Evolutionary conservation across 2,329 filamentous ascomycete species (phyloP).

Genomic region (Curvularia eragrostidis): DNA sequence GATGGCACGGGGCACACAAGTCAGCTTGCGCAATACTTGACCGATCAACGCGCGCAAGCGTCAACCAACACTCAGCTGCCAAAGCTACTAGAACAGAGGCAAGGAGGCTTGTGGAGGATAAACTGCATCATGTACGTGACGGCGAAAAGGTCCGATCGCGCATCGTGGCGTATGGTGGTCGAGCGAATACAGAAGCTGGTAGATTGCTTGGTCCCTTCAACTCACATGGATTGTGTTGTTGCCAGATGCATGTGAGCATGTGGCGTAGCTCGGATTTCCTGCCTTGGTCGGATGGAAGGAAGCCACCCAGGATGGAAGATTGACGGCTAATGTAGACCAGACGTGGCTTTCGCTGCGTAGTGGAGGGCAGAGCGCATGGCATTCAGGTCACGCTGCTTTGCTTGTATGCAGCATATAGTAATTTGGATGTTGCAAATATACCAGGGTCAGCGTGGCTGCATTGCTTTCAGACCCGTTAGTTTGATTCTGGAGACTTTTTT

Average conservation of each 20-base stretch:
- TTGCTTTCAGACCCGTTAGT: constrained; percentile 8
- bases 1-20: constrained; percentile 4
- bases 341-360: neutral
- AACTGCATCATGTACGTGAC: constrained; percentile 8
- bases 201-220: neutral
- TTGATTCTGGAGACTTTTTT: neutral
- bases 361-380: constrained; percentile 11
- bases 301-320: constrained; percentile 6
- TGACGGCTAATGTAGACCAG: constrained; percentile 13
- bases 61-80: neutral
- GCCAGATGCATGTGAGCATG: constrained; percentile 6
- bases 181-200: neutral
- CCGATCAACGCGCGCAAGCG: neutral
- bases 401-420: constrained; percentile 12
- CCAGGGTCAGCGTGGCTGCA: constrained; percentile 10
- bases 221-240: constrained; percentile 2
- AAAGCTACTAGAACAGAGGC: neutral
- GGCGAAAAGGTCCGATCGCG: constrained; percentile 6
- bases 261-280: constrained; percentile 15
- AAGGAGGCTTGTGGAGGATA: neutral
- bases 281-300: constrained; percentile 16
- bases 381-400: constrained; percentile 14
- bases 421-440: constrained; percentile 3
- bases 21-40: constrained; percentile 6
- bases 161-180: constrained; percentile 5